Percentiles rank a stretch among this genome's conserved stretches.
Evolutionary conservation across 805 yeast genomes (phyloP).

Genomic region (Candida anglica): DNA sequence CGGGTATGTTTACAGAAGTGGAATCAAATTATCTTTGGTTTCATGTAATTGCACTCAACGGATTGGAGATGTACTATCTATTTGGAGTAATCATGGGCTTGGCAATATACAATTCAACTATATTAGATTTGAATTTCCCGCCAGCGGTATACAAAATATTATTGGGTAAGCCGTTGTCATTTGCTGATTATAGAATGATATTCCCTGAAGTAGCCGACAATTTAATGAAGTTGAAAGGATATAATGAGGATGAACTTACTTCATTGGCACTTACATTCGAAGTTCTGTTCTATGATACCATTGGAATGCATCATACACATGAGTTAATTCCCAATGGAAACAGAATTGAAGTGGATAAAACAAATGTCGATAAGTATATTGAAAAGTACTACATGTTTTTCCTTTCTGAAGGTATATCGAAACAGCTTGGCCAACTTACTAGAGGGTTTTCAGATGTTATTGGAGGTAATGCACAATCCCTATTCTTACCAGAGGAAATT

Average conservation of each 20-base stretch:
- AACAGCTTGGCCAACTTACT: constrained; percentile 55
- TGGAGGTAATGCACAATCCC: constrained; percentile 74
- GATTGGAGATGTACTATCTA: constrained; percentile 58
- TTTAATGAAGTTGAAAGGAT: constrained; percentile 24
- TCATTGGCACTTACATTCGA: constrained; percentile 58
- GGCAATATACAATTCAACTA: constrained; percentile 87
- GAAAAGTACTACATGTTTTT: constrained; percentile 58
- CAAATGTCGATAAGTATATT: constrained; percentile 59
- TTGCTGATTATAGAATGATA: constrained; percentile 64
- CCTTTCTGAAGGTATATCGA: constrained; percentile 49
- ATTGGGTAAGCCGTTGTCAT: constrained; percentile 47
- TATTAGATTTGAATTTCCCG: constrained; percentile 78
- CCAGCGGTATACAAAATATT: constrained; percentile 71
- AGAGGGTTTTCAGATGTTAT: constrained; percentile 74
- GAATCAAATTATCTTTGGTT: constrained; percentile 80
- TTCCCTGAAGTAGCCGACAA: constrained; percentile 59
- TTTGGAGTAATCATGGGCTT: constrained; percentile 86
- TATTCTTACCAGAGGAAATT: constrained; percentile 80
- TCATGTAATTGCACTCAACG: constrained; percentile 41
- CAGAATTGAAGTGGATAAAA: constrained; percentile 47
- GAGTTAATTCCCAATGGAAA: constrained; percentile 62
- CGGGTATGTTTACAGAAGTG: constrained; percentile 62
- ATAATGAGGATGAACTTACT: constrained; percentile 25
- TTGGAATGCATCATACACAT: constrained; percentile 38
- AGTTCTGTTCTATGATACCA: constrained; percentile 49